Base-by-base conservation (phyloP, 2,329 filamentous ascomycete species). In the Aplosporella prunicola region DNA sequence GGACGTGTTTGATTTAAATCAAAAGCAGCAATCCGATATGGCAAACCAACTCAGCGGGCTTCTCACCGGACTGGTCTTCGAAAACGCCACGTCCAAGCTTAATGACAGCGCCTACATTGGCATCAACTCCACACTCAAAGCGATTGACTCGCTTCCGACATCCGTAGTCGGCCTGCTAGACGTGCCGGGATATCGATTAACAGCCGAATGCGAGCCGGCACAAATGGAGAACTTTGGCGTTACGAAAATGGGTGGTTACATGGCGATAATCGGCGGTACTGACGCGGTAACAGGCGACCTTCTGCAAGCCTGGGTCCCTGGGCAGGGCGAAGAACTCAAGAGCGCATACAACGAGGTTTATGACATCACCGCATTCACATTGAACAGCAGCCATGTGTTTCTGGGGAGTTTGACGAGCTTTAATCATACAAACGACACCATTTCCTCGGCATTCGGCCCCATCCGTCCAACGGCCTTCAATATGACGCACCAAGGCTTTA, bases 131-230 rank as follows among this genome's bases (percentile, higher is more conserved):
- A 35, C 33, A 3, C 11, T n/a, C 2, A 5, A 18, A 9, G 27
- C 33, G 1, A 34, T 20, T 36, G 35, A 17, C 20, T 38, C 15
- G 27, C 36, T 32, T 23, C 40, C 20, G 31, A 37, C 20, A n/a
- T 15, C 32, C 7, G 26, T 41, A n/a, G 9, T 27, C 9, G 5
- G 15, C n/a, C 41, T 33, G 23, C 6, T 40, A 26, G 18, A 24
- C 17, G 33, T 41, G 4, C 25, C 39, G 8, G 39, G 31, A 13
- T 36, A 36, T 16, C 32, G 39, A n/a, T 32, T 41, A 5, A 30
- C 32, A 7, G 15, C 36, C n/a, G 25, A 41, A n/a, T 41, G 32
- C 18, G 15, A 10, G 9, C 33, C 33, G 3, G 15, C 15, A n/a
- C n/a, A n/a, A n/a, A n/a, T n/a, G n/a, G n/a, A n/a, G n/a, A n/a